Conservation (phyloP, 805 yeast species). For the Teunomyces stri region DNA sequence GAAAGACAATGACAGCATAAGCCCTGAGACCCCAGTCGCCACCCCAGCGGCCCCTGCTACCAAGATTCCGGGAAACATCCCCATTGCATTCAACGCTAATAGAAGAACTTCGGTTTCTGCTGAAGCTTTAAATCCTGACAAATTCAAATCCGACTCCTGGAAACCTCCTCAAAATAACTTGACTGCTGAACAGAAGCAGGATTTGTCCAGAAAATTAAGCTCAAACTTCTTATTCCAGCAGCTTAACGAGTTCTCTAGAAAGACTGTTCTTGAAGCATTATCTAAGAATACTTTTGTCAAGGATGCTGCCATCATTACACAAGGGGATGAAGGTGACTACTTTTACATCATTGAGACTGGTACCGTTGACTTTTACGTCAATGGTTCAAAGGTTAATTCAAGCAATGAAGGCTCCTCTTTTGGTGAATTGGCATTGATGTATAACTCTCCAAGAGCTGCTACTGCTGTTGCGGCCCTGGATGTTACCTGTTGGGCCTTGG, state of each 20-base stretch:
- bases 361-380: slow-evolving; percentile 73
- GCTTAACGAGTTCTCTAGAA: slow-evolving; percentile 73
- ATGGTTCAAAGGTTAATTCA: slow-evolving; percentile 66
- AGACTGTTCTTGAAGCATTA: slow-evolving; percentile 79
- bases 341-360: slow-evolving; percentile 87
- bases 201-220: slow-evolving; percentile 68
- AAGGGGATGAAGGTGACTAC: slow-evolving; percentile 94
- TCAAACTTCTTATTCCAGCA: slow-evolving; percentile 83
- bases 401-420: slow-evolving; percentile 88
- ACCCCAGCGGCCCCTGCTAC: slow-evolving; percentile 16
- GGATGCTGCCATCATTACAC: slow-evolving; percentile 69
- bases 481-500: slow-evolving; percentile 80
- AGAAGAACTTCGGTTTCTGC: slow-evolving; percentile 91
- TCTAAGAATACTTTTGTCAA: slow-evolving; percentile 62
- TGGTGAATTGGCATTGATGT: slow-evolving; percentile 97
- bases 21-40: slow-evolving; percentile 14
- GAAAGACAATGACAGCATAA: slow-evolving; percentile 8
- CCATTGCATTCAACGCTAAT: slow-evolving; percentile 66
- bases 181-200: slow-evolving; percentile 58
- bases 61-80: slow-evolving; percentile 37
- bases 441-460: slow-evolving; percentile 97
- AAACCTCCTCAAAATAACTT: slow-evolving; percentile 67
- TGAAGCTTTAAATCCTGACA: slow-evolving; percentile 77
- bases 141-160: slow-evolving; percentile 66
- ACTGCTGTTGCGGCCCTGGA: slow-evolving; percentile 74